Percentiles rank a stretch among this genome's conserved stretches.
These are phyloP conservation scores for Ensete glaucum DNA, from an alignment of 176 grass and related monocot genomes.

Conservation along the genomic window DNA sequence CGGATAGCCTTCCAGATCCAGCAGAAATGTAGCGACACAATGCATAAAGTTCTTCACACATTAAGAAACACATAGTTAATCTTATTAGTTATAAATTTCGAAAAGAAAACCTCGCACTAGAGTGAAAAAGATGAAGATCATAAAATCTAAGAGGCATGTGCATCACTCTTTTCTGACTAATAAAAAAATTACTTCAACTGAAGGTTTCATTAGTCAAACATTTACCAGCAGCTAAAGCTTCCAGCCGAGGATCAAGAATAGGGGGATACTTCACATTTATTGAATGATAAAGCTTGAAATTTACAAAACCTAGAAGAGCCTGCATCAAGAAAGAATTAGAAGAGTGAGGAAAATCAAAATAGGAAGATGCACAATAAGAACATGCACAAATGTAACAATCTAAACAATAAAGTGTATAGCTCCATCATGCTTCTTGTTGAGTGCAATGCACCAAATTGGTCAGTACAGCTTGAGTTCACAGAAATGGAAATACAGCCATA, in stretches of 20 bases:
- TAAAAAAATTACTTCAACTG: background rate
- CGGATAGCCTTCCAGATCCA: conserved; percentile 31
- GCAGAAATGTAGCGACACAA: conserved; percentile 70
- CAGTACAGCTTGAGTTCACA: too few relatives aligned
- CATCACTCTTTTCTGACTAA: conserved; percentile 3
- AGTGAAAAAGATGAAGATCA: too few relatives aligned
- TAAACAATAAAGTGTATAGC: too few relatives aligned
- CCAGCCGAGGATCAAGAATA: conserved; percentile 70
- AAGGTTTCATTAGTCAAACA: background rate
- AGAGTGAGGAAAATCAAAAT: background rate
- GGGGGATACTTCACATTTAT: conserved; percentile 98
- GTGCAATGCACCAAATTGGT: too few relatives aligned
- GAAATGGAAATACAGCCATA: too few relatives aligned
- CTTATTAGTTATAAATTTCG: too few relatives aligned
- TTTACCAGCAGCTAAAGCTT: conserved; percentile 89
- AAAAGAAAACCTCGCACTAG: too few relatives aligned
- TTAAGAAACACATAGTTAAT: background rate
- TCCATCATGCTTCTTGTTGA: too few relatives aligned
- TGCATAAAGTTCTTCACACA: conserved; percentile 72
- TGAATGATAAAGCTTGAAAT: conserved; percentile 98
- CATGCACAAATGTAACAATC: too few relatives aligned
- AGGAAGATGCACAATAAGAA: too few relatives aligned
- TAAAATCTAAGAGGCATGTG: too few relatives aligned
- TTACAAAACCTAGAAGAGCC: conserved; percentile 90
- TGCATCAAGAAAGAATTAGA: conserved; percentile 30